Evolutionary conservation across 2,329 filamentous ascomycete genomes (phyloP), one percentile per base, ranked within the genome.

Genomic region (Zymoseptoria crescenta): DNA sequence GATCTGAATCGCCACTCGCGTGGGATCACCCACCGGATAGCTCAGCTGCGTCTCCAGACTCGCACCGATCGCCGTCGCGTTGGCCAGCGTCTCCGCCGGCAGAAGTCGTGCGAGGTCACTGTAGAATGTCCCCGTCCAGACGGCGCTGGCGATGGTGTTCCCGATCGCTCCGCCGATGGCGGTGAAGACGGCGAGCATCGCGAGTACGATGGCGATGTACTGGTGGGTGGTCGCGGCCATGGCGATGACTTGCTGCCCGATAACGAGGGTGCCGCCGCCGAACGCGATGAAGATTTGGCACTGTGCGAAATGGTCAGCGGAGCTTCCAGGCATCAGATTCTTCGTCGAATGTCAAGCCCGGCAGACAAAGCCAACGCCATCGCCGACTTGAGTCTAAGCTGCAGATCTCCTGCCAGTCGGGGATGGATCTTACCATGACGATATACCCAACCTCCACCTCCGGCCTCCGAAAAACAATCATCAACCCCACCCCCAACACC

Each of bases 231-330:
- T 58, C 1, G 80, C 82, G 0, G 83, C 80, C 74, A 86, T 83
- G 55, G 81, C 79, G 8, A 81, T 82, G 66, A 87, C 78, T 68
- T 87, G 81, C 51, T 82, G 78, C 55, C 78, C 78, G 52, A 86
- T 81, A 59, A 83, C 80, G 5, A 85, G 74, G 9, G 81, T 76
- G 10, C 82, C 83, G 3, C 82, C 83, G 3, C 79, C 81, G 41
- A 83, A 77, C 6, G 83, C 80, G 60, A 87, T 80, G 59, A 86
- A 77, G 53, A 86, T 77, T 67, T 87, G 83, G 59, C 78, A 80
- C 49, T 45, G 35, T 2, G 35, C n/a, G 35, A 7, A 13, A 45
- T 4, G 3, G 35, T 45, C 13, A 45, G 35, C 13, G 35, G 35
- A 6, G 35, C 24, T 3, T 45, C 5, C n/a, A 2, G n/a, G 35